A percentile compares a stretch with the other conserved stretches of the same genome.
Evolutionary conservation across 805 yeast species (phyloP).

Genomic region (Scheffersomyces lignosus): DNA sequence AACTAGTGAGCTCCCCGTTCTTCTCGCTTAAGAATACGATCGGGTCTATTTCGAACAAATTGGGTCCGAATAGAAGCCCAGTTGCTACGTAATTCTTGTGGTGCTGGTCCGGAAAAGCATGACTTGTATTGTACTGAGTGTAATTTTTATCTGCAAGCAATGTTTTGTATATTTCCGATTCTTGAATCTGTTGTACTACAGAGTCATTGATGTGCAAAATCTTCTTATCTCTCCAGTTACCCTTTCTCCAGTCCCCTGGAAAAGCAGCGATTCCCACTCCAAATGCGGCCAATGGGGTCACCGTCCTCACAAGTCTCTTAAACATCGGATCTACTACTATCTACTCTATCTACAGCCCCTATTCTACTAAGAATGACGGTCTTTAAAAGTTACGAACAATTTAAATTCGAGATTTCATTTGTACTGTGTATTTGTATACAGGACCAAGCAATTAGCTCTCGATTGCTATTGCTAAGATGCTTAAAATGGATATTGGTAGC

Average conservation of each 20-base stretch:
- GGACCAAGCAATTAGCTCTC: no score
- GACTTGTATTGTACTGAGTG: conserved; percentile 12
- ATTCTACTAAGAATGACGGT: no score
- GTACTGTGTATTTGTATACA: no score
- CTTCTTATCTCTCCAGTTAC: conserved; percentile 9
- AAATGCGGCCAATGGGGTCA: conserved; percentile 31
- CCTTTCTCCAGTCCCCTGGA: conserved; percentile 27
- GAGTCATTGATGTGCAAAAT: conserved; percentile 19
- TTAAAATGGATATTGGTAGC: no score
- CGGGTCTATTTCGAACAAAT: conserved; percentile 75
- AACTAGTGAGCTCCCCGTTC: conserved; percentile 56
- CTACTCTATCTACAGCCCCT: no score
- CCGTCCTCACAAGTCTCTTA: conserved; percentile 23
- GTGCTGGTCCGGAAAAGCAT: conserved; percentile 16
- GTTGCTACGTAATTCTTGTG: conserved; percentile 55
- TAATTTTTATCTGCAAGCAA: conserved; percentile 14
- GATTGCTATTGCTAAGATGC: no score
- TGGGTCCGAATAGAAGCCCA: conserved; percentile 69
- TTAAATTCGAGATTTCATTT: no score
- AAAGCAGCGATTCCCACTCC: conserved; percentile 27
- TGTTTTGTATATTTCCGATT: conserved; percentile 17
- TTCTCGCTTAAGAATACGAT: conserved; percentile 54
- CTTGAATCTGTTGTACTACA: conserved; percentile 17
- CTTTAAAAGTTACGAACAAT: no score
- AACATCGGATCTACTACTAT: no score